Conservation (phyloP, 345 rosid genomes). For the Cardamine occulta region DNA sequence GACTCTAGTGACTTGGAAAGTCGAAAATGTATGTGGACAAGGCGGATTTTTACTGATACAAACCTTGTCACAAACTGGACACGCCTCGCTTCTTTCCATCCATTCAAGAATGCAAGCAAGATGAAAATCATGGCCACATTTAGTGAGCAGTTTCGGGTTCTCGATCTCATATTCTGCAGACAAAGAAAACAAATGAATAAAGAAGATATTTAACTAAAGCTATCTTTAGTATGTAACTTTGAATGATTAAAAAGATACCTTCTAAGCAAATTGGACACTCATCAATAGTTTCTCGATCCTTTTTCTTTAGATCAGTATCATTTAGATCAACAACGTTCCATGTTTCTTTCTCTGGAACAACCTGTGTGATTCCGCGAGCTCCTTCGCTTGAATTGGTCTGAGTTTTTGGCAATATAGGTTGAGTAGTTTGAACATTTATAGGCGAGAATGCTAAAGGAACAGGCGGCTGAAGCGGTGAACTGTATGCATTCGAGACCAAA, state of each 20-base stretch:
- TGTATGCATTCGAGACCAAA: constrained; percentile 64
- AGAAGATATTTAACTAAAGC: neutral
- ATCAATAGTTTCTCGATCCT: constrained; percentile 54
- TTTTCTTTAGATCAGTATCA: constrained; percentile 51
- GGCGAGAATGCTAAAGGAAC: constrained; percentile 53
- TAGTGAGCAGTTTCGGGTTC: constrained; percentile 77
- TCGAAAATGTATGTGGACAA: neutral
- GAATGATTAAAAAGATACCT: constrained; percentile 51
- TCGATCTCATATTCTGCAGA: constrained; percentile 77
- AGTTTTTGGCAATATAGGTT: constrained; percentile 49
- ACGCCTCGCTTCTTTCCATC: constrained; percentile 94
- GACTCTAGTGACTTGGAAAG: neutral
- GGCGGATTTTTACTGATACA: constrained; percentile 5
- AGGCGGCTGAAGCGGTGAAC: constrained; percentile 79
- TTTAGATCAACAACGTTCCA: constrained; percentile 47
- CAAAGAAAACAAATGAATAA: constrained; percentile 8
- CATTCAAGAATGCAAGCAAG: constrained; percentile 89
- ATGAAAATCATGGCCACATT: constrained; percentile 88
- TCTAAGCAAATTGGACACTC: constrained; percentile 91
- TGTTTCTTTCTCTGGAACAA: constrained; percentile 55
- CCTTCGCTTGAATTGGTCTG: constrained; percentile 48
- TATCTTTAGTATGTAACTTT: neutral
- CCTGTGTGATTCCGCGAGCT: constrained; percentile 44
- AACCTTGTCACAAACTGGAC: constrained; percentile 96
- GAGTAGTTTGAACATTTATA: constrained; percentile 53